Conservation (phyloP, 139 green algal species). For the Tetratostichococcus sp. region DNA sequence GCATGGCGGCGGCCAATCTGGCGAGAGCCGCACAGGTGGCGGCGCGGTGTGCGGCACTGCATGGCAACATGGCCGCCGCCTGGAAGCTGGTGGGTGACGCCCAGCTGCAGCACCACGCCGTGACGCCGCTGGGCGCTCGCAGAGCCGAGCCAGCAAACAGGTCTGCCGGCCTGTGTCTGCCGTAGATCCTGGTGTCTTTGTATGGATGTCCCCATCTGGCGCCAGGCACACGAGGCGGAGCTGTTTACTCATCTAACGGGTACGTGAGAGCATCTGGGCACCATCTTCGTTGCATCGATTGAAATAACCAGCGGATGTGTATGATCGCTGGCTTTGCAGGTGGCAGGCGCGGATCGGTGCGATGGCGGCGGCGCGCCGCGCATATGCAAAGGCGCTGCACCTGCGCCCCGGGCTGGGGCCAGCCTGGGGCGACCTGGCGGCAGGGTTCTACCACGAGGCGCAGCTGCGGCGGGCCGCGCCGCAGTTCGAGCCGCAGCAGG, state of each 20-base stretch:
- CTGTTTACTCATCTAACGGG: no score
- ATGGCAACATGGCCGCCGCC: slow-evolving; percentile 37
- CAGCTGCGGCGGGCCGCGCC: slow-evolving; percentile 36
- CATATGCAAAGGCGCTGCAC: slow-evolving; percentile 58
- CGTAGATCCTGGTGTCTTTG: no score
- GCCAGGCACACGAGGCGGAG: no score
- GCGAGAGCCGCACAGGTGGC: slow-evolving; percentile 25
- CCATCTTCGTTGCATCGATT: no score
- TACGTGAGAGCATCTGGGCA: no score
- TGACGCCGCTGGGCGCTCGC: slow-evolving; percentile 18
- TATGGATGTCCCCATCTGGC: not conserved
- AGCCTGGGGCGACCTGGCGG: slow-evolving; percentile 50
- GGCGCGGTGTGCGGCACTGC: slow-evolving; percentile 1
- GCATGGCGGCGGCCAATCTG: slow-evolving; percentile 48
- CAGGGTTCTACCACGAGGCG: slow-evolving; percentile 33
- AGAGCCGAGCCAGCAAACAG: not conserved
- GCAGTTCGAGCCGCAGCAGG: not conserved
- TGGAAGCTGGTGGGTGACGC: slow-evolving; percentile 75
- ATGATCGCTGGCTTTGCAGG: no score
- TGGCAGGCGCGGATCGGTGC: slow-evolving; percentile 32
- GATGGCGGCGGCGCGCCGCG: slow-evolving; percentile 28
- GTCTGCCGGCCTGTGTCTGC: not conserved
- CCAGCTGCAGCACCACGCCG: slow-evolving; percentile 47
- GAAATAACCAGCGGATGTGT: no score
- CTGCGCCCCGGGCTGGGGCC: slow-evolving; percentile 38